Conservation (phyloP, 768 basidiomycete genomes). For the Russula griseocarnosa region DNA sequence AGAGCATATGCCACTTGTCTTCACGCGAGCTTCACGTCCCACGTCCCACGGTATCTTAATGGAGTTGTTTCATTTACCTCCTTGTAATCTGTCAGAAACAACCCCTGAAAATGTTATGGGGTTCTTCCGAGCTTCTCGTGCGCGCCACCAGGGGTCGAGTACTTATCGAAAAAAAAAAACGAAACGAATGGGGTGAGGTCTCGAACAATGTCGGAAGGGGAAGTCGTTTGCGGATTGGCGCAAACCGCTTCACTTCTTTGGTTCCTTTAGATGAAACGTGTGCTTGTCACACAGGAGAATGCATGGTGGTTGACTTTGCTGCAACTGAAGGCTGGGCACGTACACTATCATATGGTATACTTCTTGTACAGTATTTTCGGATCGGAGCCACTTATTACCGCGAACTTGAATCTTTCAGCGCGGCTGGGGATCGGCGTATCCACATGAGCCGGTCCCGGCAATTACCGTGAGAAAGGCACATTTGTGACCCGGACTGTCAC, state of each 20-base stretch:
- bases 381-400: neutral
- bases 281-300: neutral
- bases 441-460: neutral
- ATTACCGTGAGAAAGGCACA: neutral
- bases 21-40: no score
- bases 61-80: neutral
- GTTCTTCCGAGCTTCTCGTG: neutral
- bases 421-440: no score
- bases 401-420: no score
- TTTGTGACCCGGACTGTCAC: neutral
- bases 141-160: conserved; percentile 7
- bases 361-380: neutral
- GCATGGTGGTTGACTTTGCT: neutral
- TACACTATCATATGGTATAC: neutral
- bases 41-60: neutral
- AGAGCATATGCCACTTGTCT: neutral
- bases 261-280: neutral
- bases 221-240: neutral
- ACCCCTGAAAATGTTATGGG: neutral
- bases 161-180: neutral
- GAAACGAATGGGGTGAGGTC: neutral
- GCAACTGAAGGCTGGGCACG: neutral
- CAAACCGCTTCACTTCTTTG: neutral
- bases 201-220: neutral
- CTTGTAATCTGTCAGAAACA: neutral